Evolutionary conservation across 306 rosid species (phyloP), one percentile per base, ranked within the genome.

Genomic region (Ormosia semicastrata): DNA sequence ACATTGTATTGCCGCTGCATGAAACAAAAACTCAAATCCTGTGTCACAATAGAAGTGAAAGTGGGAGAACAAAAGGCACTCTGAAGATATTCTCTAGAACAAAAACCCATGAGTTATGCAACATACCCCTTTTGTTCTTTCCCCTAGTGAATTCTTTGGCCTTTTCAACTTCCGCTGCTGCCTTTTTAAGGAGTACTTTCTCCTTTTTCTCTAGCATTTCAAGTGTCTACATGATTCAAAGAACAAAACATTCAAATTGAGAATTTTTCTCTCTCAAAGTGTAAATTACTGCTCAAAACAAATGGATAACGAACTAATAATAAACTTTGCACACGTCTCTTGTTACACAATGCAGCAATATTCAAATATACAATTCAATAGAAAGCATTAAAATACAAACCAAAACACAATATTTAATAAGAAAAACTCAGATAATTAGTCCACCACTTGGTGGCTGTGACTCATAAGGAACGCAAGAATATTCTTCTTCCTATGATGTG

Each of bases 161-260:
- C 89, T 78, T 95, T 79, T 93, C 99, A 81, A 95, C 93, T 84
- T 95, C 99, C 0, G 88, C 87, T 1, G 87, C 12, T 58, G 95
- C 97, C 88, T 93, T 95, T 77, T 93, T 95, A 54, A 88, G 76
- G 58, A 95, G 92, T n/a, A 95, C 98, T 57, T 93, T 95, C 86
- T 95, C 99, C 91, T 95, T 95, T 86, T 95, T 95, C 90, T 95
- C 99, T n/a, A 95, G 91, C 99, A 95, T 93, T 87, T 95, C 99
- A 66, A 95, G 98, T 3, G 99, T 95, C 99, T 95, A 85, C 73
- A 85, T 36, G 46, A 82, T 76, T 80, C 76, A 54, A 49, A 77
- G 43, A 50, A 41, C 15, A 57, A 49, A 58, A 64, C 71, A 54
- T 17, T 71, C 72, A 81, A 77, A 58, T 73, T 29, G 11, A 46